phyloP scores from a whole-genome alignment of 2,329 filamentous ascomycete genomes.

The Hawksworthiomyces lignivorus region DNA sequence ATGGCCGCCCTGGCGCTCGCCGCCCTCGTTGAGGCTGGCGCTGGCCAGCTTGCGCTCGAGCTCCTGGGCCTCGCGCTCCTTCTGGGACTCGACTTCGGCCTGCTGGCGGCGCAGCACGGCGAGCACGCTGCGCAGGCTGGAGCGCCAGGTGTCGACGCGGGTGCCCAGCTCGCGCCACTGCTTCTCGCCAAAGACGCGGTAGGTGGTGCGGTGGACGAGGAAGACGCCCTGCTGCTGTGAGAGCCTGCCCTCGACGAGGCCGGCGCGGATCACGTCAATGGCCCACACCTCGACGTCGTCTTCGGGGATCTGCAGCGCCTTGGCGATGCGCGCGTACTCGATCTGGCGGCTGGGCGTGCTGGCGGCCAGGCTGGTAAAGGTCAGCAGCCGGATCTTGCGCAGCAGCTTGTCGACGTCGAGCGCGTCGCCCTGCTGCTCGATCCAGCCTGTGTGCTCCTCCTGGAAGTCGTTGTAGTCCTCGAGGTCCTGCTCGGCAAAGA shows the following conservation, averaged over 20 bases:
- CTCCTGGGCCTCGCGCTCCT: slow-evolving; percentile 69
- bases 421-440: slow-evolving; percentile 69
- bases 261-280: slow-evolving; percentile 94
- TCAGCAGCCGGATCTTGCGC: slow-evolving; percentile 94
- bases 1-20: slow-evolving; percentile 20
- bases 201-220: slow-evolving; percentile 90
- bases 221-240: slow-evolving; percentile 90
- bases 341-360: slow-evolving; percentile 78
- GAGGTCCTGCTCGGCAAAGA: slow-evolving; percentile 88
- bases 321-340: slow-evolving; percentile 76
- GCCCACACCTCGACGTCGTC: slow-evolving; percentile 97
- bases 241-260: slow-evolving; percentile 92
- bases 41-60: slow-evolving; percentile 51
- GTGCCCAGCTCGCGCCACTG: slow-evolving; percentile 95
- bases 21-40: slow-evolving; percentile 25
- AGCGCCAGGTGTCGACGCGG: slow-evolving; percentile 84
- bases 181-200: slow-evolving; percentile 95
- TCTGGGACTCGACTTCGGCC: slow-evolving; percentile 66
- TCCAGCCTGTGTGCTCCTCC: slow-evolving; percentile 79
- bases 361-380: slow-evolving; percentile 82
- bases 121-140: slow-evolving; percentile 71
- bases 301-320: slow-evolving; percentile 71
- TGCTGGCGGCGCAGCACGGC: slow-evolving; percentile 73
- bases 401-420: slow-evolving; percentile 67
- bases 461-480: slow-evolving; percentile 96